Base-by-base conservation (phyloP, 1,284 basidiomycete genomes). In the Ustilago nuda region DNA sequence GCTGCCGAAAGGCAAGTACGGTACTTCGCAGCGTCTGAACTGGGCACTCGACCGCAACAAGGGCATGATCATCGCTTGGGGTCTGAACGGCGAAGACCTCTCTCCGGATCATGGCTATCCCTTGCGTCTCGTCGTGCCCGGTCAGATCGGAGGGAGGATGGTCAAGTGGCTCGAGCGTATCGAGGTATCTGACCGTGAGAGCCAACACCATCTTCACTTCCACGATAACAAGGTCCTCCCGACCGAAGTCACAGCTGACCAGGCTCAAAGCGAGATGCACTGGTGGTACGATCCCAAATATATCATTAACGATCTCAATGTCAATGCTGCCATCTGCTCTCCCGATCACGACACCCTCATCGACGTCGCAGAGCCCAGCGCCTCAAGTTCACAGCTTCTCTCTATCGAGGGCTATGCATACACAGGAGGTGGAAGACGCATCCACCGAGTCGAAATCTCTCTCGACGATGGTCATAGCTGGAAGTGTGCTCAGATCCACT, bases 21-120 rank as follows among this genome's bases (percentile, higher is more conserved):
- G 91, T 19, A 92, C 91, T 8, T 89, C 88, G 23, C 90, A 91
- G 79, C 84, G 87, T 36, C 82, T 90, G 27, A 87, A 86, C 37
- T 89, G 89, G 89, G 89, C 89, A 30, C 72, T 84, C 39, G 87
- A 88, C 76, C 87, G 85, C 60, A 86, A 87, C 35, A 88, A 88
- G 74, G 90, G 90, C 1, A 91, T 92, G 88, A 82, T 91, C 51
- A 86, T 91, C 32, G 88, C 88, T 35, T 91, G 90, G 89, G 89
- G 88, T 9, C 90, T 91, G 89, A 92, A 92, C 68, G 81, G 83
- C 6, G 79, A 83, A 48, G 61, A 68, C 15, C 61, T 82, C 13
- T 88, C 89, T 45, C 90, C 91, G 0, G 91, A 92, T 77, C 91
- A 92, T 76, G 91, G 91, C 3, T 91, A 88, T 75, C 91, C 91